Percentiles rank a stretch among this genome's conserved stretches.
These are phyloP conservation scores for Bathelium albidoporum DNA, from an alignment of 495 filamentous ascomycete genomes.

Conservation along the genomic window DNA sequence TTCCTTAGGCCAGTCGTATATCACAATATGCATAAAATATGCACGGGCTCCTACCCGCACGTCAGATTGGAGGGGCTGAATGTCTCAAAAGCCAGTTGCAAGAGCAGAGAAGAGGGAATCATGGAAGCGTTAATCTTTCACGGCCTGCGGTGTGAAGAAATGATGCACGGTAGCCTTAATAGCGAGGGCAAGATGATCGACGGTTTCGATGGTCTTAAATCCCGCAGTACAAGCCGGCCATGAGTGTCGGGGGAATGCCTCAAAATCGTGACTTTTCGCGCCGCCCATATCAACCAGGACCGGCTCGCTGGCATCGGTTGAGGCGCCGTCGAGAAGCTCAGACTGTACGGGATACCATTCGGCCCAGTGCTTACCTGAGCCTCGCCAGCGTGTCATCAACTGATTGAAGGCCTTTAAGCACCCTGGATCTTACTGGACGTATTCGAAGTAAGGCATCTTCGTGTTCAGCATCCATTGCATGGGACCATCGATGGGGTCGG, in stretches of 20 bases:
- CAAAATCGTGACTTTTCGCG: constrained; percentile 11
- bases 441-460: neutral
- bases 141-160: constrained; percentile 14
- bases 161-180: constrained; percentile 12
- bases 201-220: constrained; percentile 8
- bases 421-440: neutral
- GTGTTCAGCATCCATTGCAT: neutral
- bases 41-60: constrained; percentile 10
- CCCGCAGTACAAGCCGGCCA: constrained; percentile 12
- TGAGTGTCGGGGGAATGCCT: constrained; percentile 15
- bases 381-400: neutral
- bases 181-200: neutral
- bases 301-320: neutral
- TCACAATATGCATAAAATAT: constrained; percentile 13
- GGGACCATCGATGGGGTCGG: neutral
- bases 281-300: constrained; percentile 14
- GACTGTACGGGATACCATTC: constrained; percentile 12
- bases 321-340: neutral
- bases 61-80: neutral
- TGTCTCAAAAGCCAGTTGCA: neutral
- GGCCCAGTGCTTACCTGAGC: constrained; percentile 6
- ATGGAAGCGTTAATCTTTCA: constrained; percentile 12
- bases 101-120: neutral
- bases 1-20: constrained; percentile 19
- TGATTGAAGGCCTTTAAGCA: neutral